These are phyloP conservation scores for Xylaria bambusicola DNA, from an alignment of 495 filamentous ascomycete genomes.

Conservation along the genomic window DNA sequence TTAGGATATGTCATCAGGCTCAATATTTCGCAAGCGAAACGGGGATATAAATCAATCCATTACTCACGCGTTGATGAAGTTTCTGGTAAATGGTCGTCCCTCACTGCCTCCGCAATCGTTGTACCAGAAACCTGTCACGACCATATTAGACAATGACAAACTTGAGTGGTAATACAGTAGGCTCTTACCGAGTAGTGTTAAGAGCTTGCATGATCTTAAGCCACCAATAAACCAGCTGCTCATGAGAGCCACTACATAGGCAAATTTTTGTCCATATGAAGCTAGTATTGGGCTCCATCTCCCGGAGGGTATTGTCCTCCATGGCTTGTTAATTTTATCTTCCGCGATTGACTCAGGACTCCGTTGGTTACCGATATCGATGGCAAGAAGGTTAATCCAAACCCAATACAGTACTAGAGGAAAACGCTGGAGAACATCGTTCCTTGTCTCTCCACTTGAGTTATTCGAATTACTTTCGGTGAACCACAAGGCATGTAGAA, in stretches of 20 bases:
- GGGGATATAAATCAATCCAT: no score
- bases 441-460: background rate
- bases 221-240: slow-evolving; percentile 36
- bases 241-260: slow-evolving; percentile 36
- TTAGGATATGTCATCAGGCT: no score
- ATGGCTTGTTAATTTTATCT: slow-evolving; percentile 60
- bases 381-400: slow-evolving; percentile 43
- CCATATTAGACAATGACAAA: background rate
- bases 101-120: slow-evolving; percentile 52
- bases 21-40: no score
- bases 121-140: slow-evolving; percentile 34
- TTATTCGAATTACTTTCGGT: background rate
- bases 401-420: slow-evolving; percentile 21
- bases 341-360: slow-evolving; percentile 45
- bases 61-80: background rate
- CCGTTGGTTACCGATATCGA: slow-evolving; percentile 52
- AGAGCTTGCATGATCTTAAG: slow-evolving; percentile 25
- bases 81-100: slow-evolving; percentile 22
- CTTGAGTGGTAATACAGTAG: background rate
- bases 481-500: background rate
- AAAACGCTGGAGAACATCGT: background rate
- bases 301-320: slow-evolving; percentile 52
- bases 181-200: background rate
- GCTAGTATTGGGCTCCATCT: slow-evolving; percentile 42
- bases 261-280: slow-evolving; percentile 30